Base-by-base conservation (phyloP, 2,329 filamentous ascomycete genomes). In the Aspergillus puulaauensis region DNA sequence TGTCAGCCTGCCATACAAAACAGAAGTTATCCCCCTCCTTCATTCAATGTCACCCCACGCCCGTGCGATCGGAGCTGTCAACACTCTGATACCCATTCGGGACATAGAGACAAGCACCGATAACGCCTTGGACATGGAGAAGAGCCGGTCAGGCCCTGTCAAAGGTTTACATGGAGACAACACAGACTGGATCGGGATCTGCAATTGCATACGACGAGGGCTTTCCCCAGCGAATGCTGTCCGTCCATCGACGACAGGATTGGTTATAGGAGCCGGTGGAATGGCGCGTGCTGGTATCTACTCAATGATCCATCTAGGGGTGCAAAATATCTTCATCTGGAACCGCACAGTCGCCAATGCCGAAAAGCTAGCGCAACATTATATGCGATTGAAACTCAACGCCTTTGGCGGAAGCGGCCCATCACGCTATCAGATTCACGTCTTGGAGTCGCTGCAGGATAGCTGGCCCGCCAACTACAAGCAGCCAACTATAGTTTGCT, bases 111-210 rank as follows among this genome's bases (percentile, higher is more conserved):
- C 82, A n/a, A 70, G 78, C 37, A 81, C 86, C 0, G 82, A 86
- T 0, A 78, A 82, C 31, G 83, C 84, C 4, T 80, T 85, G n/a
- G 77, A 80, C 45, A 76, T 80, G 31, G 80, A 86, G 45, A 81
- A 86, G 58, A 87, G 87, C 61, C 81, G 85, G 44, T 81, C 86
- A 1, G 89, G 89, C 0, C 83, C 86, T 0, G 83, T 91, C 6
- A 83, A 83, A 60, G 88, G 86, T 0, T 78, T 92, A 0, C 90
- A 91, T 61, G 90, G 89, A 1, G 89, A 92, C 58, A 93, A 93
- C 59, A 92, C 89, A 0, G 90, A 93, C 70, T 93, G 90, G 87
- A 88, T 91, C 35, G 90, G 90, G 5, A 90, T 93, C 43, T 80
- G 87, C 53, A 88, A 87, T 3, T 91, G 88, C 67, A 83, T 93